Base-by-base conservation (phyloP, 2,329 filamentous ascomycete species). In the Diaporthe citriasiana region DNA sequence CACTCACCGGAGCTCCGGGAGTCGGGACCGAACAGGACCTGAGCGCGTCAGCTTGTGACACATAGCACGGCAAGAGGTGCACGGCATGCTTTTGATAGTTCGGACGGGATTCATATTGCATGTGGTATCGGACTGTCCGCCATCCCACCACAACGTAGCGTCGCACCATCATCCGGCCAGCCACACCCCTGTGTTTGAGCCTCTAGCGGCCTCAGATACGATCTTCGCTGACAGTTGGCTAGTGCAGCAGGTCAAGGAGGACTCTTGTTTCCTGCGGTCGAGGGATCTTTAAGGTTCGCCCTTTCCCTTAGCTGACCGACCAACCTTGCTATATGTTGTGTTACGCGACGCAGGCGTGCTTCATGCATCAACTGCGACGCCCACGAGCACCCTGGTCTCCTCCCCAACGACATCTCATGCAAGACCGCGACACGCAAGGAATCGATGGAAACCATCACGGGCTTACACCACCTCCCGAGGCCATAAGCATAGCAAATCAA, bases 121-220 rank as follows among this genome's bases (percentile, higher is more conserved):
- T 22, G 22, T 68, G 15, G 63, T 38, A 68, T 68, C 47, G 63
- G 47, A 40, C 47, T 15, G 30, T 40, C 63, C 63, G n/a, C 63
- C 47, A 68, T 68, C n/a, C 47, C 60, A 50, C 45, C 63, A 60
- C n/a, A 27, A 55, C 66, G 53, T 72, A 73, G 72, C 72, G 72
- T 73, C 72, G 72, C 72, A 73, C 72, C 72, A 73, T 71, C n/a
- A 65, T 19, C 45, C 60, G 33, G 22, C 50, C 30, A 53, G 72
- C 72, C 45, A 50, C 47, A 56, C 66, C 71, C 72, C 66, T 63
- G 72, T 73, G 72, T 73, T 73, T 73, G 72, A 73, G 66, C 53
- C 50, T 70, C 42, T 56, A 50, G 42, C 42, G 65, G 71, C 42
- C 42, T 59, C 56, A 53, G 56, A 72, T n/a, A 51, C 45, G 42